Evolutionary conservation across 306 rosid genomes (phyloP), one percentile per base, ranked within the genome.

Genomic region (Parietaria judaica): DNA sequence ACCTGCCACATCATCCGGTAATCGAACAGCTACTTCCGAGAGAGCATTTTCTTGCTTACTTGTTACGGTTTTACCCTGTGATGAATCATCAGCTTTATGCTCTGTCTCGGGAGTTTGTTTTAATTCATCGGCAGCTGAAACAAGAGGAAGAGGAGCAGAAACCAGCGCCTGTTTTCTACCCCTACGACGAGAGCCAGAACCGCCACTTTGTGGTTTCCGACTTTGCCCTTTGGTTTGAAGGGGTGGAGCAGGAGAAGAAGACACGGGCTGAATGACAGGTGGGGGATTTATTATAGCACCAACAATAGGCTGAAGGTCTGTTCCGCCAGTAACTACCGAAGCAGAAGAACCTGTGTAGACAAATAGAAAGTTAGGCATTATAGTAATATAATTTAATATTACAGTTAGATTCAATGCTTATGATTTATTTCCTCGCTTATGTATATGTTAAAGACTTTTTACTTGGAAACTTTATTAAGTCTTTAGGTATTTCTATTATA

Each of bases 171-270:
- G 89, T 70, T 83, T 89, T 86, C 70, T 94, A 60, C 95, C 99
- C 81, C 95, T 79, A 41, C 95, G 95, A 43, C 91, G 84, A 8
- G 90, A 66, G 66, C 73, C 72, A 58, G 88, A 92, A 7, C 65
- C 78, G 39, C 81, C 87, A 77, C 45, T 70, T 51, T 84, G 96
- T 11, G 76, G 70, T 76, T 79, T 88, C 76, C 56, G 83, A 76
- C 61, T 66, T 72, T 70, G 80, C 60, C 76, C 94, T 72, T 76
- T 81, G 58, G 57, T 74, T 76, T 74, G 88, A 60, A 61, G 7
- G 3, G 81, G 83, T 16, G 61, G 57, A 31, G 88, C 39, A 17
- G 82, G 74, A 69, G 90, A 71, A 55, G 75, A 54, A 39, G 67
- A 66, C 57, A 81, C 85, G 80, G 81, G 72, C 64, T 55, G 64